Base-by-base conservation (phyloP, 2,329 filamentous ascomycete species). In the Alternaria brassicicola region DNA sequence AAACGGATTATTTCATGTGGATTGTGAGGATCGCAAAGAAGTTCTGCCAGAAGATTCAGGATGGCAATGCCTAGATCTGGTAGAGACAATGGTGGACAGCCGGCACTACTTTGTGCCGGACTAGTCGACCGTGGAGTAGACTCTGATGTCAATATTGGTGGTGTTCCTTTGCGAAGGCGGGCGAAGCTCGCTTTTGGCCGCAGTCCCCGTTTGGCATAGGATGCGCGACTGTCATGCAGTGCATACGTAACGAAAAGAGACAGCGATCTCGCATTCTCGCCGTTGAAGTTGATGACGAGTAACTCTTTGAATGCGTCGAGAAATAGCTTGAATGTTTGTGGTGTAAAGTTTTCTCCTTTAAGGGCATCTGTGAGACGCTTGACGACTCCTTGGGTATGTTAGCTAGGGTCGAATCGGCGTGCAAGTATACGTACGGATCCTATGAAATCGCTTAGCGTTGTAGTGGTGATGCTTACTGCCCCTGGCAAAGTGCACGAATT, bases 161-260 rank as follows among this genome's bases (percentile, higher is more conserved):
- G 65, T 30, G 58, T 74, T 1, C 64, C 68, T 62, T 70, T 69
- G 17, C 74, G 67, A 17, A 76, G 64, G 53, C 72, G 72, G 12
- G 71, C 42, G 15, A 65, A 52, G 56, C 75, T 78, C n/a, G 69
- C 72, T 63, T 70, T 74, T 4, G 75, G 69, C 21, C 74, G 71
- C 9, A 78, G 39, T 13, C 73, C 69, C 5, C 71, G 68, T 57
- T 76, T 77, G 1, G 70, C 70, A 51, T 76, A 76, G 1, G 78
- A 73, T 73, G 79, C 73, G 74, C 84, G 66, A 74, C 80, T 79
- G 52, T 87, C 86, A 72, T 97, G 93, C 62, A 97, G 86, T 6
- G 92, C 89, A 75, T 95, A 99, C 0, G 94, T 97, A 63, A 99
- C 90, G 72, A 96, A 98, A 21, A 98, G 84, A 2, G 95, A 92